phyloP scores from a whole-genome alignment of 768 basidiomycete species.

The Naganishia vishniacii region DNA sequence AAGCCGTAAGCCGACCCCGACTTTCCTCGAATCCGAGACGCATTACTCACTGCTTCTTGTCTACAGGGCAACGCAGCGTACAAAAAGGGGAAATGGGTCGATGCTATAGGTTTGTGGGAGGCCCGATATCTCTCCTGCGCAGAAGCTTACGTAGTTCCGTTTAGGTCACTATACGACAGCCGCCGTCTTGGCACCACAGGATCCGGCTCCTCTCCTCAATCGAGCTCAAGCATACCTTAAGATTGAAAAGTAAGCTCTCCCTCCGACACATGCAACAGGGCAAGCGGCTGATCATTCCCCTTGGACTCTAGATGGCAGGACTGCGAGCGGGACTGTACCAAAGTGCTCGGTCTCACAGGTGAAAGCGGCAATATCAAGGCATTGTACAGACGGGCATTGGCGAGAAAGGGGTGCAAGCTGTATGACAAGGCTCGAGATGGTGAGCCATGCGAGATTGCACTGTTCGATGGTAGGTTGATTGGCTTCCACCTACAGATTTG shows the following conservation, averaged over 20 bases:
- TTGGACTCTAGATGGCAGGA: slow-evolving; percentile 78
- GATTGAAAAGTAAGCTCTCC: slow-evolving; percentile 77
- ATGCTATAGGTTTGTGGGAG: slow-evolving; percentile 61
- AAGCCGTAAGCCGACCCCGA: slow-evolving; percentile 6
- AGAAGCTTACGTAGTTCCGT: too few relatives aligned
- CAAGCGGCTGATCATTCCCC: too few relatives aligned
- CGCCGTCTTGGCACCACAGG: slow-evolving; percentile 62
- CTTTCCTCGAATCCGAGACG: too few relatives aligned
- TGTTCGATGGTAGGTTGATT: too few relatives aligned
- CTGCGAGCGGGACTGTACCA: slow-evolving; percentile 72
- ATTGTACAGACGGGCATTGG: slow-evolving; percentile 70
- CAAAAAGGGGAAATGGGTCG: slow-evolving; percentile 69
- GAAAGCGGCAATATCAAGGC: slow-evolving; percentile 65
- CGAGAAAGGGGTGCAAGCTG: slow-evolving; percentile 54
- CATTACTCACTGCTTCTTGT: neutral
- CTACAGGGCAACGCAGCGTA: slow-evolving; percentile 78
- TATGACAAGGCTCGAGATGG: slow-evolving; percentile 60
- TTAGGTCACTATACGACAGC: slow-evolving; percentile 73
- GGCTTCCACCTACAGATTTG: slow-evolving; percentile 56
- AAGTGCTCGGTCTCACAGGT: slow-evolving; percentile 56
- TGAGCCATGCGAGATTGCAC: too few relatives aligned
- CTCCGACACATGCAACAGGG: too few relatives aligned
- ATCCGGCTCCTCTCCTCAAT: slow-evolving; percentile 77
- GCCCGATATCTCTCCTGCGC: neutral
- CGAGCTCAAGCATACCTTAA: slow-evolving; percentile 88